Percentiles rank a stretch among this genome's conserved stretches.
Evolutionary conservation across 768 basidiomycete species (phyloP).

Genomic region (Termitomyces eurrhizus): DNA sequence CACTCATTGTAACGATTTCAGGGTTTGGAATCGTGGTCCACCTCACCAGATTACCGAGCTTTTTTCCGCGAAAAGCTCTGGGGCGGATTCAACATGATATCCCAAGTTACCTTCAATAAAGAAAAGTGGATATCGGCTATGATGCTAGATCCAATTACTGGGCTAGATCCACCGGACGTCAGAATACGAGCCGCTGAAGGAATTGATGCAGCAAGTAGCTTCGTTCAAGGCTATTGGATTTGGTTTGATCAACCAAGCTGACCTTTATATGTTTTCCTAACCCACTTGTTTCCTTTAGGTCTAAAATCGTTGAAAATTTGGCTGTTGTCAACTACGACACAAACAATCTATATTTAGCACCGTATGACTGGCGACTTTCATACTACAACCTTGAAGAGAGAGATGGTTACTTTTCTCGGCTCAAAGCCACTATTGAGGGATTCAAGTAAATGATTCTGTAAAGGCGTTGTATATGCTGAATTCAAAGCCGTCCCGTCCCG

Average conservation of each 20-base stretch:
- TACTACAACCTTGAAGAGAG: slow-evolving; percentile 90
- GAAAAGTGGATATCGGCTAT: slow-evolving; percentile 89
- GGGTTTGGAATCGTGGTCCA: slow-evolving; percentile 94
- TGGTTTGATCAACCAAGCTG: slow-evolving; percentile 46
- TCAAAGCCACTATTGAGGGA: slow-evolving; percentile 79
- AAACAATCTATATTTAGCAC: slow-evolving; percentile 78
- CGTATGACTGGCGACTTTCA: slow-evolving; percentile 90
- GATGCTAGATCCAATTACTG: slow-evolving; percentile 88
- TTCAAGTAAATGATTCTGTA: slow-evolving; percentile 47
- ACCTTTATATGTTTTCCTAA: neutral
- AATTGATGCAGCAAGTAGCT: slow-evolving; percentile 82
- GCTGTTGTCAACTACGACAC: slow-evolving; percentile 92
- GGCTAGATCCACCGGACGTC: slow-evolving; percentile 80
- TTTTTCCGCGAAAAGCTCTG: slow-evolving; percentile 92
- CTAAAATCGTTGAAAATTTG: slow-evolving; percentile 91
- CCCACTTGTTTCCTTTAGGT: slow-evolving; percentile 38
- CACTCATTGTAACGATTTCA: slow-evolving; percentile 21
- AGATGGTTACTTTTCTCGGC: slow-evolving; percentile 82
- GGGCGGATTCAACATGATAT: slow-evolving; percentile 80
- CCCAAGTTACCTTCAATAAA: slow-evolving; percentile 77
- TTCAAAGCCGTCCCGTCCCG: neutral
- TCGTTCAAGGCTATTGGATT: slow-evolving; percentile 92
- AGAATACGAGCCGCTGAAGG: slow-evolving; percentile 93
- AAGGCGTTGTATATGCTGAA: neutral
- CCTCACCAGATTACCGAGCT: slow-evolving; percentile 73